These are phyloP conservation scores for Magnaporthales sp. DNA, from an alignment of 2,329 filamentous ascomycete species.

Conservation along the genomic window DNA sequence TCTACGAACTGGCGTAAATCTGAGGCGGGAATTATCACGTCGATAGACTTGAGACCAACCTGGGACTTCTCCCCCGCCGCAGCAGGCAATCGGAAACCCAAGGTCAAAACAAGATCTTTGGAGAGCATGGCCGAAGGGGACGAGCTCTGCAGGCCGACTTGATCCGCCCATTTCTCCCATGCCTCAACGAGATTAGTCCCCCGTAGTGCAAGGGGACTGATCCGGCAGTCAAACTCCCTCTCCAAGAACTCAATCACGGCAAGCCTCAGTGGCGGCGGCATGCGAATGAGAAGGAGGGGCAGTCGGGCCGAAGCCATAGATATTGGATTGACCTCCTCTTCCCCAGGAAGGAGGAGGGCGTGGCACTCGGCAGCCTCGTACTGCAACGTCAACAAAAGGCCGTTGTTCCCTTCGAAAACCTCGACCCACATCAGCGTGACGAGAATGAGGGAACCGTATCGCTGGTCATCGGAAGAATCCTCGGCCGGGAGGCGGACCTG, in stretches of 20 bases:
- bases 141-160: slow-evolving; percentile 6
- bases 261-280: slow-evolving; percentile 42
- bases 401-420: slow-evolving; percentile 12
- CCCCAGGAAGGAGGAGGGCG: slow-evolving; percentile 29
- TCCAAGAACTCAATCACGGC: slow-evolving; percentile 42
- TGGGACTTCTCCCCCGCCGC: slow-evolving; percentile 6
- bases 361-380: slow-evolving; percentile 45
- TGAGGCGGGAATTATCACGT: slow-evolving; percentile 39
- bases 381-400: slow-evolving; percentile 36
- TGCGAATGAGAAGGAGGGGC: slow-evolving; percentile 44
- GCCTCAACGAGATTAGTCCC: slow-evolving; percentile 37
- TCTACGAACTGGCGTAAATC: slow-evolving; percentile 38
- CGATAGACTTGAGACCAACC: slow-evolving; percentile 34
- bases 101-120: slow-evolving; percentile 40
- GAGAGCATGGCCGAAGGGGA: slow-evolving; percentile 13
- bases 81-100: slow-evolving; percentile 38
- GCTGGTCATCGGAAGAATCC: slow-evolving; percentile 15
- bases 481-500: slow-evolving; percentile 36
- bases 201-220: slow-evolving; percentile 39
- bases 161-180: slow-evolving; percentile 4
- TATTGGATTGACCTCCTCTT: background rate
- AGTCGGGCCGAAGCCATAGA: slow-evolving; percentile 19
- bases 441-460: slow-evolving; percentile 2
- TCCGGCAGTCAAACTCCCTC: slow-evolving; percentile 46
- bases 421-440: slow-evolving; percentile 10